phyloP scores from a whole-genome alignment of 495 filamentous ascomycete genomes.

The Jackrogersella multiformis region DNA sequence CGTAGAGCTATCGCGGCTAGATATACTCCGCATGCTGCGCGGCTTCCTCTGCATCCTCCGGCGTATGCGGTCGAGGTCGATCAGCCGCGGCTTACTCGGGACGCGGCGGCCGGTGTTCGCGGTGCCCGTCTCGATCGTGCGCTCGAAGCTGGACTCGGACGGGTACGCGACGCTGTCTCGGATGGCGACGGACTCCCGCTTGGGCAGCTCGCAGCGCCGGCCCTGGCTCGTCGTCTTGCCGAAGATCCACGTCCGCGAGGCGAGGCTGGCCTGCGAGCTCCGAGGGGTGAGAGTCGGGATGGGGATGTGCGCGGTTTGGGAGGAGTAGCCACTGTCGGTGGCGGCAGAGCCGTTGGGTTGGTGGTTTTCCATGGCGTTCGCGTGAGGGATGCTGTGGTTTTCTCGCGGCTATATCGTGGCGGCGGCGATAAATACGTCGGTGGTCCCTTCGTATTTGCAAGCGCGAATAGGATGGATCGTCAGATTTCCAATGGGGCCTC shows the following conservation, averaged over 20 bases:
- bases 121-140: conserved; percentile 22
- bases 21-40: neutral
- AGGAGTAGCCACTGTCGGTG: neutral
- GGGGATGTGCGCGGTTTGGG: neutral
- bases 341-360: neutral
- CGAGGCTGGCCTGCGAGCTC: neutral
- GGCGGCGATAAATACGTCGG: neutral
- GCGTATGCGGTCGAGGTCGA: conserved; percentile 8
- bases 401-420: neutral
- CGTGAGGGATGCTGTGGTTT: neutral
- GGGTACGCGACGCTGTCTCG: conserved; percentile 31
- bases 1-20: neutral
- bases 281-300: neutral
- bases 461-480: conserved; percentile 24
- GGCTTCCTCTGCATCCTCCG: neutral
- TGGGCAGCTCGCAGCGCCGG: neutral
- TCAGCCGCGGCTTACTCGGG: conserved; percentile 19
- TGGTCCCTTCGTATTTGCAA: neutral
- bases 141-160: conserved; percentile 27
- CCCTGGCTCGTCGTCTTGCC: neutral
- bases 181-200: conserved; percentile 17
- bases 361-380: conserved; percentile 9
- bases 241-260: conserved; percentile 16
- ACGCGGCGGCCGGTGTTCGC: conserved; percentile 12
- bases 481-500: conserved; percentile 7